Base-by-base conservation (phyloP, 1,284 basidiomycete genomes). In the Ustilago cynodontis region DNA sequence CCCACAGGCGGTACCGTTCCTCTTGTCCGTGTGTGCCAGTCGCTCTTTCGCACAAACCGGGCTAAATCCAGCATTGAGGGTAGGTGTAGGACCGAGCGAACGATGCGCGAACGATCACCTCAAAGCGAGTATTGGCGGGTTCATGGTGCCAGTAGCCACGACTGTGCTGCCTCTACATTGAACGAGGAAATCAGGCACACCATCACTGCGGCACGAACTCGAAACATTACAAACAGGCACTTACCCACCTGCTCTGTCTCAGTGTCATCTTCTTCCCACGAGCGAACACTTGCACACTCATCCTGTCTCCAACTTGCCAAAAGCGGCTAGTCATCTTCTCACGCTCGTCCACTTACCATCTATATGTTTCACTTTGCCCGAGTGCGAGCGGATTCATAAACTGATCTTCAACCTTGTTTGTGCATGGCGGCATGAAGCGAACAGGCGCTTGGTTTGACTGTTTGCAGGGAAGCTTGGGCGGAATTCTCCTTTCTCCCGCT, bases 281-380 rank as follows among this genome's bases (percentile, higher is more conserved):
- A 54, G 52, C 52, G 20, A 54, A 54, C 52, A 37, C 31, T 16
- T 54, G 52, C 50, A 52, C 28, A n/a, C 7, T 33, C 31, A 20
- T 22, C 50, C 50, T 11, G 5, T 20, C 9, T 13, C 2, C 6
- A 35, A 39, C 35, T 26, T 54, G 24, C 52, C 31, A 39, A 54
- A 54, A 54, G 52, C 52, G 52, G 52, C 33, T 24, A 28, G 29
- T 18, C 11, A 20, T 54, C n/a, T 54, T 54, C 52, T 39, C 52
- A 54, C 52, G 35, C 52, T 37, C 35, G 31, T 33, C 31, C 11
- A 6, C 31, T 33, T 33, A 54, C 35, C 9, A 18, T 49, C 47
- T n/a, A 20, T 50, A 7, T 52, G 52, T 54, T 54, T 54, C 52
- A 54, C 31, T 33, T 43, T 33, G 18, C 16, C 50, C 50, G 29